A percentile compares a stretch with the other conserved stretches of the same genome.
Conservation (phyloP, 805 yeast species). For the Suhomyces prunicola region DNA sequence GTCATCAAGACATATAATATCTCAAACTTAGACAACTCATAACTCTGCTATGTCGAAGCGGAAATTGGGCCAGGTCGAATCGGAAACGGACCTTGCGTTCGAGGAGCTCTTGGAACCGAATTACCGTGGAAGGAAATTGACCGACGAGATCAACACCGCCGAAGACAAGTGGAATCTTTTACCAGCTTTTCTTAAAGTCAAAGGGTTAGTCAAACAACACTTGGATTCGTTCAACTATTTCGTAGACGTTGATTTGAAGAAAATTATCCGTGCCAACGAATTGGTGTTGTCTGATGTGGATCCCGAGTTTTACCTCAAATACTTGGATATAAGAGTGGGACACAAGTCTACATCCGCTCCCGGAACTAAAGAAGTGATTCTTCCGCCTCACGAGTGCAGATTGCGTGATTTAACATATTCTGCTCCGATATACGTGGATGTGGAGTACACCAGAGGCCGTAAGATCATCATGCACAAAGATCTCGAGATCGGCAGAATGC, state of each 20-base stretch:
- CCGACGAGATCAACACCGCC: slow-evolving; percentile 87
- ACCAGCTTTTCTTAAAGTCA: slow-evolving; percentile 93
- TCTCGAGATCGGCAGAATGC: slow-evolving; percentile 96
- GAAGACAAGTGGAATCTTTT: slow-evolving; percentile 95
- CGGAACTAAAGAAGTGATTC: slow-evolving; percentile 54
- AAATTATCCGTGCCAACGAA: slow-evolving; percentile 89
- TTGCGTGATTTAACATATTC: slow-evolving; percentile 90
- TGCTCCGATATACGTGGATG: slow-evolving; percentile 95
- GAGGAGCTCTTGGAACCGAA: slow-evolving; percentile 74
- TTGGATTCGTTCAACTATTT: slow-evolving; percentile 97
- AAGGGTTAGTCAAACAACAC: slow-evolving; percentile 96
- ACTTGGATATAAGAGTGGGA: slow-evolving; percentile 91
- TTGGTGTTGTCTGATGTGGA: slow-evolving; percentile 89
- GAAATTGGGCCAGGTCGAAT: slow-evolving; percentile 1
- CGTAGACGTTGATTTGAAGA: slow-evolving; percentile 88
- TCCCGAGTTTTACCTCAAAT: slow-evolving; percentile 92
- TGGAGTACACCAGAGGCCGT: slow-evolving; percentile 93
- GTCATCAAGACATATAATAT: not conserved
- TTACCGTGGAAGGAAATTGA: slow-evolving; percentile 79
- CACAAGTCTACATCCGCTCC: slow-evolving; percentile 56
- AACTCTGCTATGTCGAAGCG: not conserved
- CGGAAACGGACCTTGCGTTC: slow-evolving; percentile 56
- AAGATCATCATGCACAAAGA: slow-evolving; percentile 87
- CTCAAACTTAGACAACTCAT: not conserved
- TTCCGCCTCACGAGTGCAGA: slow-evolving; percentile 94